Base-by-base conservation (phyloP, 2,329 filamentous ascomycete species). In the Westerdykella sp. region DNA sequence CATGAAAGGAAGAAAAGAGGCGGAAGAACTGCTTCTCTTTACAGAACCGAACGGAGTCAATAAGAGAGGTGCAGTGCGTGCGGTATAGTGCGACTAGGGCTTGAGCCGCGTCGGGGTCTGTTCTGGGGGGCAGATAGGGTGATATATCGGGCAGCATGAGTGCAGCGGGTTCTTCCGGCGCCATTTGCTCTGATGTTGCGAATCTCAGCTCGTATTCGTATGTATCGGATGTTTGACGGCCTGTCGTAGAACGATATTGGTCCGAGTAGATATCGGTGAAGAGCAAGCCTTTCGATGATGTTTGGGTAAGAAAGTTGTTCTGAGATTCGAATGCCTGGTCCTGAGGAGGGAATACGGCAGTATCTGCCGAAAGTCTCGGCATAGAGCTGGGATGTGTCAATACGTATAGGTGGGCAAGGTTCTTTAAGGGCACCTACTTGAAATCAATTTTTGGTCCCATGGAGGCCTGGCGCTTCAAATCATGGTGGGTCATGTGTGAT, bases 21-120 rank as follows among this genome's bases (percentile, higher is more conserved):
- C 94, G 87, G 64, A 95, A 95, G 65, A 98, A 95, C 6, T 89
- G 91, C 70, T 95, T 95, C 67, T 96, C 88, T 62, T 93, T 94
- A 75, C 91, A 96, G 66, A 87, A 97, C 23, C 93, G 85, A 48
- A 98, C 89, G 56, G 88, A 91, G 67, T 98, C 93, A 25, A 98
- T 85, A 5, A 98, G 77, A 1, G 90, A 96, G 12, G 93, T 96
- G 65, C 90, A 95, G 63, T 97, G 91, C 2, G 91, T 93, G 39
- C 89, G 82, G 63, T 98, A 98, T 18, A 97, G 76, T 4, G 91
- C 90, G 31, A 82, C 81, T 16, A 98, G 73, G 4, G 89, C 90
- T 57, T 86, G 86, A 21, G 89, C 90, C 6, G 89, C 85, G 60
- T 97, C 91, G 1, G 79, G 74, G 63, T 98, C 93, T 6, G 90